Conservation (phyloP, 176 grass and related monocot genomes). For the Oryza longistaminata region DNA sequence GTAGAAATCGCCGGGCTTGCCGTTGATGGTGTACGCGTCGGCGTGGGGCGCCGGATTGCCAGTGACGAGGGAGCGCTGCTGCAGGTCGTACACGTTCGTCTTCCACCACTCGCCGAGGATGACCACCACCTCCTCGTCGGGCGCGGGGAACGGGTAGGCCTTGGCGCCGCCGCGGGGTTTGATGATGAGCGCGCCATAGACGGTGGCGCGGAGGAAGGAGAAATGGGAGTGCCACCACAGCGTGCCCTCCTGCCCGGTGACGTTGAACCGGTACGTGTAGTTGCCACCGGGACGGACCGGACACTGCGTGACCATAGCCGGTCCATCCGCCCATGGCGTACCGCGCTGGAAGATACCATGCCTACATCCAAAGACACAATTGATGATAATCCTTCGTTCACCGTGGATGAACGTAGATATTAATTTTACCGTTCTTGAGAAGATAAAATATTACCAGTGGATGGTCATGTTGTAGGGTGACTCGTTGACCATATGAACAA, state of each 20-base stretch:
- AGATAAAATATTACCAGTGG: slow-evolving; percentile 45
- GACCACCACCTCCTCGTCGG: slow-evolving; percentile 47
- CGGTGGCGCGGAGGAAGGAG: slow-evolving; percentile 60
- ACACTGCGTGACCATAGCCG: slow-evolving; percentile 72
- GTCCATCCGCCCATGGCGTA: slow-evolving; percentile 66
- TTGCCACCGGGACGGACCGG: slow-evolving; percentile 42
- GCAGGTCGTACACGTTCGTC: slow-evolving; percentile 25
- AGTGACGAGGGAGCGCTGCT: background rate
- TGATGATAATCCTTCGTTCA: too few species aligned
- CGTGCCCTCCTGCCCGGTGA: slow-evolving; percentile 65
- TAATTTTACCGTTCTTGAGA: background rate
- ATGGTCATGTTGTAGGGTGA: slow-evolving; percentile 62
- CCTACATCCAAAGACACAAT: background rate
- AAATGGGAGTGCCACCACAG: slow-evolving; percentile 79
- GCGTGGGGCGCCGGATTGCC: background rate
- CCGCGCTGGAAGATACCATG: slow-evolving; percentile 62
- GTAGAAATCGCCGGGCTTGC: slow-evolving; percentile 56
- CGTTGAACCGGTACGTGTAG: slow-evolving; percentile 55
- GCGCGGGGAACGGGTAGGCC: slow-evolving; percentile 52
- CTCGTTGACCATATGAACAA: slow-evolving; percentile 53
- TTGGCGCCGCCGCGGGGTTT: slow-evolving; percentile 24
- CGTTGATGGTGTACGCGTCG: slow-evolving; percentile 67
- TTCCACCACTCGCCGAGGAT: slow-evolving; percentile 77
- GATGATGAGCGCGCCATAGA: slow-evolving; percentile 61
- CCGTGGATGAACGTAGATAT: too few species aligned